phyloP scores from a whole-genome alignment of 2,329 filamentous ascomycete species.

The Xylaria sp. region DNA sequence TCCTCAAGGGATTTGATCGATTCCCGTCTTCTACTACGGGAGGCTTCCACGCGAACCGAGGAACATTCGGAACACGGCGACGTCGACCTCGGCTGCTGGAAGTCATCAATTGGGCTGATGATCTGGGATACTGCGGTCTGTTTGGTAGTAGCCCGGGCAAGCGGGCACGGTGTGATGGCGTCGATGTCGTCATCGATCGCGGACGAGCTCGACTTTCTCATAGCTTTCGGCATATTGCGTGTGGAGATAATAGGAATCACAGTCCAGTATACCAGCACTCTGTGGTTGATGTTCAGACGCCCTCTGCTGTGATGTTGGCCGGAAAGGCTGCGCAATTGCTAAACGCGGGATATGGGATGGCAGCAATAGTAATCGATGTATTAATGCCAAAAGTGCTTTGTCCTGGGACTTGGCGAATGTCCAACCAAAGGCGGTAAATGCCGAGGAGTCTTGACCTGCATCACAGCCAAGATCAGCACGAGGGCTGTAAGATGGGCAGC shows the following conservation, averaged over 20 bases:
- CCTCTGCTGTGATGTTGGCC: background rate
- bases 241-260: too few relatives aligned
- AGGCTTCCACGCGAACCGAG: constrained; percentile 13
- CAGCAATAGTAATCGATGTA: constrained; percentile 1
- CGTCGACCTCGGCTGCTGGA: constrained; percentile 26
- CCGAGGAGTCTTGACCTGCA: background rate
- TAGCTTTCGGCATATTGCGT: constrained; percentile 17
- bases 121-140: constrained; percentile 6
- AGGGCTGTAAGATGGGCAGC: background rate
- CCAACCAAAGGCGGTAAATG: background rate
- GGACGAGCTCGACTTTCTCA: constrained; percentile 13
- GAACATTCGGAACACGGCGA: constrained; percentile 32
- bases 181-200: constrained; percentile 35
- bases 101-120: constrained; percentile 16
- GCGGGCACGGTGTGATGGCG: constrained; percentile 39
- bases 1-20: constrained; percentile 38
- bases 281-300: background rate
- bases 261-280: background rate
- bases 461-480: background rate
- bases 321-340: background rate
- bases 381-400: background rate
- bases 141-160: constrained; percentile 3
- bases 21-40: constrained; percentile 25
- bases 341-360: background rate
- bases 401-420: background rate